Percentiles rank a stretch among this genome's conserved stretches.
These are phyloP conservation scores for Jackrogersella multiformis DNA, from an alignment of 495 filamentous ascomycete species.

Conservation along the genomic window DNA sequence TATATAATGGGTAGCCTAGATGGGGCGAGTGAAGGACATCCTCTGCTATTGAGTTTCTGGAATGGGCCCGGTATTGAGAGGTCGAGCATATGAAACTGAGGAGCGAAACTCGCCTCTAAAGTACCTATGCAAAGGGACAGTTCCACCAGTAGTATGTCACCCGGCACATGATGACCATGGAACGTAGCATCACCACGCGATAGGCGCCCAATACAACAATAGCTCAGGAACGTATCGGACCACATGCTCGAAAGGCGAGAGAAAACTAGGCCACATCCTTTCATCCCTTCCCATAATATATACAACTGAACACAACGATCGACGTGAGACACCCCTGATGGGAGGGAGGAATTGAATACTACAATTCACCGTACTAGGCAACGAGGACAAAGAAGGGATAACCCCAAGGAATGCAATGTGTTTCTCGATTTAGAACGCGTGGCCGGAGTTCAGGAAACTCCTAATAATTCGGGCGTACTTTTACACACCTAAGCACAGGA, in stretches of 20 bases:
- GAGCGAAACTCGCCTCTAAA: background rate
- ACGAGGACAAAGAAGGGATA: background rate
- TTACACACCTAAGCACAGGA: background rate
- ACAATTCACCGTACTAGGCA: background rate
- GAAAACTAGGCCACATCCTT: background rate
- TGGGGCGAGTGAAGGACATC: background rate
- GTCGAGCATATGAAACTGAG: background rate
- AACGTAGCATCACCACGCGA: background rate
- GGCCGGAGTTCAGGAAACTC: too few relatives aligned
- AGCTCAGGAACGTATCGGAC: background rate
- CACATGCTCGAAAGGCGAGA: background rate
- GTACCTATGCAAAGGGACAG: background rate
- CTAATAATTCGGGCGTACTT: constrained; percentile 4
- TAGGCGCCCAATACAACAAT: background rate
- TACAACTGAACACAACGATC: background rate
- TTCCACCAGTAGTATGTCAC: background rate
- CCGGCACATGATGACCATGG: background rate
- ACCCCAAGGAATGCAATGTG: background rate
- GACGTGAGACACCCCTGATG: background rate
- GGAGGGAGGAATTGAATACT: background rate
- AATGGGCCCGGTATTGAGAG: too few relatives aligned
- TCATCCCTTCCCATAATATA: background rate
- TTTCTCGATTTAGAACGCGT: background rate
- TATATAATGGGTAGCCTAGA: background rate
- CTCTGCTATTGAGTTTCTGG: background rate